phyloP scores from a whole-genome alignment of 768 basidiomycete genomes.

The Gautieria morchelliformis region DNA sequence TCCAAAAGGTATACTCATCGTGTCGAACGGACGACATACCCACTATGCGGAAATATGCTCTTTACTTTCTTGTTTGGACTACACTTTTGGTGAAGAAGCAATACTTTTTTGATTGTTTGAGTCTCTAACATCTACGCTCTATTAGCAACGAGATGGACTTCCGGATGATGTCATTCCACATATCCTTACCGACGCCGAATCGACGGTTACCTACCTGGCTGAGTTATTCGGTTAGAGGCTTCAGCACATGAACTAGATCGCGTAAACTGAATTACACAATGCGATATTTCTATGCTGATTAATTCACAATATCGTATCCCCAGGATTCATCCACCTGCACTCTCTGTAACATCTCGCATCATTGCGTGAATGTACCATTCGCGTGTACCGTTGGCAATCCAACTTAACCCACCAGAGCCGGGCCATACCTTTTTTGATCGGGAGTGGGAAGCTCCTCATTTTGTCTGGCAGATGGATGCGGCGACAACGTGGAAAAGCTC shows the following conservation, averaged over 20 bases:
- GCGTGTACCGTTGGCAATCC: neutral
- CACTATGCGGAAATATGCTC: neutral
- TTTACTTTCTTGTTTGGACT: neutral
- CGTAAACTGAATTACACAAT: too few species aligned
- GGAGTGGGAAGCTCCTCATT: neutral
- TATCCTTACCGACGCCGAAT: neutral
- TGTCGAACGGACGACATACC: neutral
- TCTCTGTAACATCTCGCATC: neutral
- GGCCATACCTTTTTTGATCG: neutral
- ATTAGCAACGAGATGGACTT: neutral
- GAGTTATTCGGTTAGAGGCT: too few species aligned
- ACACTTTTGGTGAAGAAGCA: neutral
- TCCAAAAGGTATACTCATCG: neutral
- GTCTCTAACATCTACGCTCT: neutral
- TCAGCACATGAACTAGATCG: too few species aligned
- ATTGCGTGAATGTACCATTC: neutral
- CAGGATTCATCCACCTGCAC: neutral
- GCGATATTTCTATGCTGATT: neutral
- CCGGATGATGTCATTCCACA: neutral
- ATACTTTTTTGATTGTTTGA: neutral
- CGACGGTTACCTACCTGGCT: neutral
- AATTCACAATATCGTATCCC: neutral
- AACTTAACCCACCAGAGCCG: neutral
- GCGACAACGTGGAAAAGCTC: neutral
- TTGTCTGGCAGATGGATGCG: neutral